Conservation (phyloP, 1,284 basidiomycete genomes). For the Xerocomus amazonicus region DNA sequence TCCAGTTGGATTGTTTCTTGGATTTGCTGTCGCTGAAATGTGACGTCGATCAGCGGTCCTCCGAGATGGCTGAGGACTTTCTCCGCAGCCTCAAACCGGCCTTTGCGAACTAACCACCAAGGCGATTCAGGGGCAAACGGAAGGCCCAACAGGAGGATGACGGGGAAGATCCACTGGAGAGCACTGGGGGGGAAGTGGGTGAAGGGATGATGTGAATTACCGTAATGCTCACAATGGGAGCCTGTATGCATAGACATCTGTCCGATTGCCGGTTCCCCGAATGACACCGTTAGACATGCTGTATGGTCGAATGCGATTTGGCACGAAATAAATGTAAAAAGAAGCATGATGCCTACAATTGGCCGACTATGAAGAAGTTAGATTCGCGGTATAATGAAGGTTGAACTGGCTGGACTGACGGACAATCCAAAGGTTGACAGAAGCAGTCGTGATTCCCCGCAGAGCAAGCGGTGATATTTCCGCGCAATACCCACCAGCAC, state of each 20-base stretch:
- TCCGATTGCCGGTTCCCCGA: slow-evolving; percentile 21
- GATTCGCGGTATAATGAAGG: rapidly evolving
- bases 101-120: slow-evolving; percentile 58
- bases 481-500: slow-evolving; percentile 27
- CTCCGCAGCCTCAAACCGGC: slow-evolving; percentile 48
- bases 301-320: background rate
- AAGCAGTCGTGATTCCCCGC: slow-evolving; percentile 28
- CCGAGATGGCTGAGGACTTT: slow-evolving; percentile 41
- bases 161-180: slow-evolving; percentile 31
- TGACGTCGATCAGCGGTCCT: slow-evolving; percentile 20
- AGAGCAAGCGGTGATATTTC: slow-evolving; percentile 31
- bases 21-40: slow-evolving; percentile 24
- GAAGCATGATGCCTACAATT: slow-evolving; percentile 20
- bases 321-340: background rate
- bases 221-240: slow-evolving; percentile 25
- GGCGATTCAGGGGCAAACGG: slow-evolving; percentile 57
- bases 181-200: slow-evolving; percentile 10
- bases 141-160: slow-evolving; percentile 25
- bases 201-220: background rate
- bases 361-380: slow-evolving; percentile 18
- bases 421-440: slow-evolving; percentile 30
- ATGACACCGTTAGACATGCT: slow-evolving; percentile 31
- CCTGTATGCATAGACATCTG: slow-evolving; percentile 25
- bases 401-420: slow-evolving; percentile 10
- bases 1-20: slow-evolving; percentile 30